phyloP scores from a whole-genome alignment of 2,329 filamentous ascomycete genomes.

The Apiospora pterosperma region DNA sequence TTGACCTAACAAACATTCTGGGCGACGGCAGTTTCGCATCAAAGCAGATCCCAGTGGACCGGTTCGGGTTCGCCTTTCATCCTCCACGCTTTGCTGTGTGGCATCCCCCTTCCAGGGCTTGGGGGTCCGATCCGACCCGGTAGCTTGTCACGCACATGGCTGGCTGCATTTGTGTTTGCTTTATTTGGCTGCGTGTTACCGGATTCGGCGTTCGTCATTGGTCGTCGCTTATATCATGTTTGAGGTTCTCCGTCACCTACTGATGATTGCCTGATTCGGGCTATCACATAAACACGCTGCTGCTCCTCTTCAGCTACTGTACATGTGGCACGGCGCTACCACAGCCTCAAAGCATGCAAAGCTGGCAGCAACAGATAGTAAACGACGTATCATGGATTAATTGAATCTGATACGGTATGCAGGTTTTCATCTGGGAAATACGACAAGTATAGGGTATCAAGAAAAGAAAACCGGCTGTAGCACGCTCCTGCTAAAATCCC shows the following conservation, averaged over 20 bases:
- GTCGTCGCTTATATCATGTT: background rate
- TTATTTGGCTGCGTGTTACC: background rate
- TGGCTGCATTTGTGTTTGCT: background rate
- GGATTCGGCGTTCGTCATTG: background rate
- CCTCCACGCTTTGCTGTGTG: background rate
- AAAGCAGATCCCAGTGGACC: background rate
- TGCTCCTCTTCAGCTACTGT: background rate
- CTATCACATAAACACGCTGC: background rate
- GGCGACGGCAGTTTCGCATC: too few relatives aligned
- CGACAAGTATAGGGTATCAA: background rate
- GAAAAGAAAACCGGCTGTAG: constrained; percentile 1
- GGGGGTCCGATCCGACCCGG: background rate
- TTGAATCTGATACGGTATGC: background rate
- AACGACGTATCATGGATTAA: background rate
- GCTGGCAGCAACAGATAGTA: background rate
- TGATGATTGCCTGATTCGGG: background rate
- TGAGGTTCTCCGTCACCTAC: too few relatives aligned
- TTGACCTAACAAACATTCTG: background rate
- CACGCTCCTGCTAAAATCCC: background rate
- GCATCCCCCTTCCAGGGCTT: background rate
- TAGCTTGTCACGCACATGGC: background rate
- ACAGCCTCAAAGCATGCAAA: background rate
- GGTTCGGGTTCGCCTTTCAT: background rate
- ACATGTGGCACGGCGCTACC: background rate
- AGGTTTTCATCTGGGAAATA: background rate